These are phyloP conservation scores for Letharia columbiana DNA, from an alignment of 495 filamentous ascomycete genomes.

Conservation along the genomic window DNA sequence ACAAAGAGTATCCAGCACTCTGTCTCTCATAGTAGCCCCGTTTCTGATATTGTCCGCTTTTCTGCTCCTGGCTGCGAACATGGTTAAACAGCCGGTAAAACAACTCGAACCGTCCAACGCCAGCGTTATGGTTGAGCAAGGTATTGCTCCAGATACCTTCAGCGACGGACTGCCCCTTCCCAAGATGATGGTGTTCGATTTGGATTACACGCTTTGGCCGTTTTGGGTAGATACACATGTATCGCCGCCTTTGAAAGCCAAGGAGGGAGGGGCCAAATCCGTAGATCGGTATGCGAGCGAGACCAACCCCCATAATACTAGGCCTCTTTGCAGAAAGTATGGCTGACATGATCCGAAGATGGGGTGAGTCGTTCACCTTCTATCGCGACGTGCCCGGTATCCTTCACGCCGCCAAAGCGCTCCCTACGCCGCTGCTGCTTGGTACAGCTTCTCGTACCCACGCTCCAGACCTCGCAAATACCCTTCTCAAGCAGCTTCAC, in stretches of 20 bases:
- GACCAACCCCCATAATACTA: not conserved
- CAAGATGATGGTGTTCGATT: slow-evolving; percentile 80
- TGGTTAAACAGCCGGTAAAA: slow-evolving; percentile 14
- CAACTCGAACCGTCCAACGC: slow-evolving; percentile 11
- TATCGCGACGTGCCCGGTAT: slow-evolving; percentile 70
- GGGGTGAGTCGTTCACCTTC: slow-evolving; percentile 72
- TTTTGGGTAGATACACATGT: slow-evolving; percentile 97
- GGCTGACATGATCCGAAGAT: slow-evolving; percentile 33
- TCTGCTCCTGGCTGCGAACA: slow-evolving; percentile 4
- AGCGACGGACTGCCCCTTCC: slow-evolving; percentile 74
- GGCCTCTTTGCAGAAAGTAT: not conserved
- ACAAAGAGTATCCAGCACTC: not conserved
- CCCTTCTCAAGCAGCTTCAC: slow-evolving; percentile 69
- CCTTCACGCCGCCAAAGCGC: slow-evolving; percentile 48
- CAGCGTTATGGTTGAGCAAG: slow-evolving; percentile 12
- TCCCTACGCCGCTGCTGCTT: slow-evolving; percentile 45
- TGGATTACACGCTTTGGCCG: slow-evolving; percentile 96
- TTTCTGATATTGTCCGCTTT: not conserved
- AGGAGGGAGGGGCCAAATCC: slow-evolving; percentile 46
- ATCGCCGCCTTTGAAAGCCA: slow-evolving; percentile 64
- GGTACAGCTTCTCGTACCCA: slow-evolving; percentile 77
- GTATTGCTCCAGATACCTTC: slow-evolving; percentile 50
- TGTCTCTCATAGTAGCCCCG: not conserved
- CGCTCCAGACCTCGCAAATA: slow-evolving; percentile 68
- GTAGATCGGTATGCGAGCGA: slow-evolving; percentile 37